phyloP scores from a whole-genome alignment of 202 grass and related monocot genomes.

The Panicum virgatum region DNA sequence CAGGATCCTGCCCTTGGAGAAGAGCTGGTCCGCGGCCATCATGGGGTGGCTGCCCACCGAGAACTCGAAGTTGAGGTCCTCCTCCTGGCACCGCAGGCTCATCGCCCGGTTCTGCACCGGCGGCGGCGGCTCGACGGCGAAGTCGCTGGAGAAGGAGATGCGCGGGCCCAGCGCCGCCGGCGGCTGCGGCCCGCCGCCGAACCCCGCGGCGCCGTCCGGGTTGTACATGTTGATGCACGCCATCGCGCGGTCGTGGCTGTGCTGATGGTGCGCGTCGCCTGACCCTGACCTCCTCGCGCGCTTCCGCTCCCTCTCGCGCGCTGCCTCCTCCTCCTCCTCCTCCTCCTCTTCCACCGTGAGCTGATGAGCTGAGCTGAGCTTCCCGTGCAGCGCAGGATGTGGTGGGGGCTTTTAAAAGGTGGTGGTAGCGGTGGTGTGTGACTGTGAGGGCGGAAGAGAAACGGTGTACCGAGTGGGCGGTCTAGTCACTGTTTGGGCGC shows the following conservation, averaged over 20 bases:
- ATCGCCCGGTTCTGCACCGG: slow-evolving; percentile 54
- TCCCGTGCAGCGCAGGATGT: slow-evolving; percentile 3
- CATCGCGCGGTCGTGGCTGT: slow-evolving; percentile 32
- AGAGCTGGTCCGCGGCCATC: slow-evolving; percentile 99
- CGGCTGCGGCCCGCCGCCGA: slow-evolving; percentile 37
- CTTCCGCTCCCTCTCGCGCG: slow-evolving; percentile 19
- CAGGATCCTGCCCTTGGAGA: slow-evolving; percentile 92
- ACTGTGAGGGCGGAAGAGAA: not conserved
- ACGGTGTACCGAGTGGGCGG: not conserved
- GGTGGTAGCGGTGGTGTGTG: not conserved
- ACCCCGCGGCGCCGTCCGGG: slow-evolving; percentile 45
- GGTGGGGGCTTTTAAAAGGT: slow-evolving; percentile 38
- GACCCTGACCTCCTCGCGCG: not conserved
- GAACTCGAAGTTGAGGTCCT: slow-evolving; percentile 92
- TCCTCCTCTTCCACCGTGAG: not conserved
- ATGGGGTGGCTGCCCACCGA: slow-evolving; percentile 77
- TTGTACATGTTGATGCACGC: slow-evolving; percentile 98
- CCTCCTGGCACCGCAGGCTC: slow-evolving; percentile 57
- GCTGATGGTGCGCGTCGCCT: not conserved
- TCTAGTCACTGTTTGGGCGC: slow-evolving; percentile 35
- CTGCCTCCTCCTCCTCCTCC: not conserved
- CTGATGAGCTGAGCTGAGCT: slow-evolving; percentile 1
- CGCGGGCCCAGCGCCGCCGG: slow-evolving; percentile 55
- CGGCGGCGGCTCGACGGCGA: slow-evolving; percentile 72
- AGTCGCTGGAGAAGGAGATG: slow-evolving; percentile 99